Evolutionary conservation across 2,329 filamentous ascomycete genomes (phyloP), one percentile per base, ranked within the genome.

Genomic region (Exophiala sp.): DNA sequence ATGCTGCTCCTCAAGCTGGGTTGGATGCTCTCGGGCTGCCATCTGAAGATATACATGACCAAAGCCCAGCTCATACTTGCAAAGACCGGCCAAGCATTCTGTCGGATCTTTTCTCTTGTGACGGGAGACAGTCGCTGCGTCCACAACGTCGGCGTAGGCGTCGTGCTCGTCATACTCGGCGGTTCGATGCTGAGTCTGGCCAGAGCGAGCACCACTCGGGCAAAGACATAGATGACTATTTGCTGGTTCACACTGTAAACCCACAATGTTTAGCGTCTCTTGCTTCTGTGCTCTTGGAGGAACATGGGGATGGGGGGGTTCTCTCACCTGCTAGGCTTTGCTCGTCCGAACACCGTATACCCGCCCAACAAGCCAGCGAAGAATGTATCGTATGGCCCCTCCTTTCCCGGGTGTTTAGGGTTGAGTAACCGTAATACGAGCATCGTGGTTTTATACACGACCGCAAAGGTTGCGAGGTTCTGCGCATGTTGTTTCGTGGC

Each of bases 211-310:
- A 85, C 78, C 13, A 96, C 93, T 58, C 93, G 83, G 41, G 93
- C 93, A 65, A 96, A 96, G 56, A 98, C 86, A 73, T 98, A 98
- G 62, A 97, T 87, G 68, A 95, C 89, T 66, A 98, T 98, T 76
- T 98, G 57, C 40, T 57, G 48, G 32, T 56, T 55, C 48, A 61
- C 52, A 42, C 52, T 56, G 27, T 22, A 8, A 37, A 19, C 35
- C 22, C 11, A 18, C 16, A 14, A 29, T 13, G 29, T 18, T 22
- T 7, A 35, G 37, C 16, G n/a, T 63, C 70, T 68, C 66, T 71
- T 7, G 11, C 29, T 3, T 13, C 3, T n/a, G 29, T 32, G 6
- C 7, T 9, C 29, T n/a, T 7, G 11, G 24, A 27, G 24, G 10
- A 5, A 27, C 5, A n/a, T n/a, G n/a, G n/a, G n/a, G n/a, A n/a